These are phyloP conservation scores for Cytospora piceae DNA, from an alignment of 2,329 filamentous ascomycete species.

Conservation along the genomic window DNA sequence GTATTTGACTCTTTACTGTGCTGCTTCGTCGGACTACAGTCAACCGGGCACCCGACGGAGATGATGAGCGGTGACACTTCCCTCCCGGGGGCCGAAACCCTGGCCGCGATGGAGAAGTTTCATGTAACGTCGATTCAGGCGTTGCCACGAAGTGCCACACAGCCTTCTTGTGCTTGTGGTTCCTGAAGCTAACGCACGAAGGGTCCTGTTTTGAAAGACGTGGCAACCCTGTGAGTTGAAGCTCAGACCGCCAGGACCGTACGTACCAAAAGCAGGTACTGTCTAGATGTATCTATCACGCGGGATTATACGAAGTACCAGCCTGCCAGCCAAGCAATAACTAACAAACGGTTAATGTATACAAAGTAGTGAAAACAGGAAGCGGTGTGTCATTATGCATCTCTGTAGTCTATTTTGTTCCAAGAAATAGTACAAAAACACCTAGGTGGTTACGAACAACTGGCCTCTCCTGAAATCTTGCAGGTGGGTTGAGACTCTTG, in stretches of 20 bases:
- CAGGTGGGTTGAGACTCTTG: background rate
- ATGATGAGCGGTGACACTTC: background rate
- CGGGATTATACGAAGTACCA: background rate
- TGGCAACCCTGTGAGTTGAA: background rate
- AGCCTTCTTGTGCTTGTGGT: background rate
- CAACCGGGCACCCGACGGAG: background rate
- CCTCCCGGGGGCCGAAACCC: background rate
- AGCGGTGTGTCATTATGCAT: background rate
- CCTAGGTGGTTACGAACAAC: background rate
- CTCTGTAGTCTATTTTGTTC: too few species aligned
- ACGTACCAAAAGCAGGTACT: background rate
- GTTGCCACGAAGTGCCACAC: background rate
- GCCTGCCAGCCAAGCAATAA: background rate
- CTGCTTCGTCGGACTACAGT: background rate
- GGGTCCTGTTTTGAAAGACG: background rate
- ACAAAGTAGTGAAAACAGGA: background rate
- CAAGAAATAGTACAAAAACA: background rate
- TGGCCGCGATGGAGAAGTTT: background rate
- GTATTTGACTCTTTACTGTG: background rate
- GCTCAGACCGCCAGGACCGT: background rate
- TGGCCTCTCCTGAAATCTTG: background rate
- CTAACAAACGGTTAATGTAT: background rate
- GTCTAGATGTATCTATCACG: background rate
- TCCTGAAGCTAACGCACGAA: slow-evolving; percentile 4
- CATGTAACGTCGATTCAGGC: background rate